Base-by-base conservation (phyloP, 192 early-diverging fungal species). In the Mortierella claussenii region DNA sequence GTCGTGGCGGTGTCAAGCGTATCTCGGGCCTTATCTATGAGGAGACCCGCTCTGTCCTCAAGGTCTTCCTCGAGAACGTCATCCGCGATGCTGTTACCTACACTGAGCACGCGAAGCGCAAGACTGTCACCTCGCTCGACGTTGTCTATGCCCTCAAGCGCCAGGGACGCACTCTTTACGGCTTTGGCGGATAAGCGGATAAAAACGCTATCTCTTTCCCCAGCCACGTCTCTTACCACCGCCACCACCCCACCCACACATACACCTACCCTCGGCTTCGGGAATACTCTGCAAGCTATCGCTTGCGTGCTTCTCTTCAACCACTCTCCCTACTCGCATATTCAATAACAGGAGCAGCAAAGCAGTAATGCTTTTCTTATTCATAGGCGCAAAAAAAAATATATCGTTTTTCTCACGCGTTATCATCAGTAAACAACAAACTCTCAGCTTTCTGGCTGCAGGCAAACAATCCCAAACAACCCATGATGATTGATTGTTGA, bases 1-100 rank as follows among this genome's bases (percentile, higher is more conserved):
- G 97, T 80, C 95, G 97, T 96, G 97, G 97, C 51, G 97, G 97
- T 87, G 97, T 99, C 79, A 99, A 99, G 92, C 96, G 97, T 93
- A 99, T 99, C 87, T 97, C 95, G 48, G 97, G 96, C 65, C 93
- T 80, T 61, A 98, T 97, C 85, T 99, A 99, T 86, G 97, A 99
- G 82, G 97, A 99, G 85, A 97, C 95, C 79, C 95, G 97, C 80
- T 89, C 88, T 70, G 97, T 98, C 59, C 90, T 98, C 76, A 99
- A 98, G 90, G 87, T 92, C 43, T 99, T 99, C 85, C 92, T 99
- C 69, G 96, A 97, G 85, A 96, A 97, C 82, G 96, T 99, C 81
- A 99, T 99, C 79, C 92, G 96, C 60, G 95, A 97, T 80, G 92
- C 95, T 27, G 56, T 61, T 32, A 68, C 65, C 46, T 58, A 65